A percentile compares a stretch with the other conserved stretches of the same genome.
These are phyloP conservation scores for Eimeria tenella DNA, from an alignment of 169 alveolate genomes.

Conservation along the genomic window DNA sequence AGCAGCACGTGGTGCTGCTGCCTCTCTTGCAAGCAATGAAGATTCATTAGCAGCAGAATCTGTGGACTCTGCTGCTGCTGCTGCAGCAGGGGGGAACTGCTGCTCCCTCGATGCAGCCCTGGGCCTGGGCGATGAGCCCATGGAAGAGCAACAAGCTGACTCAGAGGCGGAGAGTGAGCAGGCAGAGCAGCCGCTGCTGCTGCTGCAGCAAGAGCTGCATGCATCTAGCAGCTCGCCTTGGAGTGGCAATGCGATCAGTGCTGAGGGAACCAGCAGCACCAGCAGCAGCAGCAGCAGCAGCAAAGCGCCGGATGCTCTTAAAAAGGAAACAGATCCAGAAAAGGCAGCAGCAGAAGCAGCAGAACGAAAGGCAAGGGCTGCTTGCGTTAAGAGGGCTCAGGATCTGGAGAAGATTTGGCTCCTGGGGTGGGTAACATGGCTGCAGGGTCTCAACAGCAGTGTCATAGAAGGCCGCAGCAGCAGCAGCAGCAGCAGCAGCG, in stretches of 20 bases:
- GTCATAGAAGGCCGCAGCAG: constrained; percentile 35
- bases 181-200: background rate
- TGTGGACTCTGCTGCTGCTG: constrained; percentile 23
- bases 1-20: background rate
- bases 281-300: constrained; percentile 29
- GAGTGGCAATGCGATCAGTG: background rate
- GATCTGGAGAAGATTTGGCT: constrained; percentile 27
- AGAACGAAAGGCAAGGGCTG: constrained; percentile 30
- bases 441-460: constrained; percentile 26
- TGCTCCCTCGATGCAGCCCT: constrained; percentile 35
- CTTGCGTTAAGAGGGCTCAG: constrained; percentile 22
- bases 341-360: constrained; percentile 46
- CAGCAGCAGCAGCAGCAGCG: constrained; percentile 39
- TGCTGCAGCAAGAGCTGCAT: background rate
- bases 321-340: background rate
- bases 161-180: background rate
- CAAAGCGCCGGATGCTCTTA: background rate
- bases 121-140: constrained; percentile 15
- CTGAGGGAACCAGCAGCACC: constrained; percentile 33
- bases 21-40: background rate
- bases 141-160: background rate
- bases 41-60: background rate
- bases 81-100: background rate
- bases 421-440: constrained; percentile 18
- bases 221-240: background rate